Evolutionary conservation across 345 rosid genomes (phyloP), one percentile per base, ranked within the genome.

Genomic region (Balakata baccata): DNA sequence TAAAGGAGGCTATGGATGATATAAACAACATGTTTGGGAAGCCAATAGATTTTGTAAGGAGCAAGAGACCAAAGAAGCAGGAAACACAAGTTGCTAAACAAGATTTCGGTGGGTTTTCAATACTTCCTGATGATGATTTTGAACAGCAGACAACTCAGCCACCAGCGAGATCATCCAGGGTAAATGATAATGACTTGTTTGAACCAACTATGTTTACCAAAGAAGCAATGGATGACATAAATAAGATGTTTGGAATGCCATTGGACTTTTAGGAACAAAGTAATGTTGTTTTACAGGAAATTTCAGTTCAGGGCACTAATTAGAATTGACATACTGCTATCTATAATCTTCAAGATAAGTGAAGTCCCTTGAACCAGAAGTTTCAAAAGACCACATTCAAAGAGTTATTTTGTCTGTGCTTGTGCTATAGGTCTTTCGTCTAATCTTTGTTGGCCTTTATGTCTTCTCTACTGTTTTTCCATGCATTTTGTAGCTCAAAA

Each of bases 1-100:
- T 94, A 81, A 94, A 89, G 85, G 97, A 94, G 80, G 99, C 97
- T 61, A 92, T 94, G 98, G 87, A 88, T 68, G 97, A 94, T 72
- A 94, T 94, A 76, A 89, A 92, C 76, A 90, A 83, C 82, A 92
- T 94, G 99, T 92, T 92, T 53, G 99, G 99, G 20, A 84, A 89
- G 85, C 99, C 99, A 25, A 92, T 94, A 60, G 94, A 94, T 66
- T 92, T 90, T 85, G 90, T 85, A 38, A 87, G 95, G 84, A 75
- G 86, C 52, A 89, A 78, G 77, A 87, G 95, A 77, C 81, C 89
- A 7, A 89, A 82, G 83, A 84, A 79, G 84, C 88, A 46, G 61
- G 95, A 85, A 39, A 87, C 73, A 53, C 77, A 84, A 16, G 83
- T 68, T 62, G 70, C 70, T 78, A 81, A 79, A 66, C 77, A 75